Percentiles rank a stretch among this genome's conserved stretches.
Evolutionary conservation across 1,284 basidiomycete genomes (phyloP).

Genomic region (Sporisorium reilianum): DNA sequence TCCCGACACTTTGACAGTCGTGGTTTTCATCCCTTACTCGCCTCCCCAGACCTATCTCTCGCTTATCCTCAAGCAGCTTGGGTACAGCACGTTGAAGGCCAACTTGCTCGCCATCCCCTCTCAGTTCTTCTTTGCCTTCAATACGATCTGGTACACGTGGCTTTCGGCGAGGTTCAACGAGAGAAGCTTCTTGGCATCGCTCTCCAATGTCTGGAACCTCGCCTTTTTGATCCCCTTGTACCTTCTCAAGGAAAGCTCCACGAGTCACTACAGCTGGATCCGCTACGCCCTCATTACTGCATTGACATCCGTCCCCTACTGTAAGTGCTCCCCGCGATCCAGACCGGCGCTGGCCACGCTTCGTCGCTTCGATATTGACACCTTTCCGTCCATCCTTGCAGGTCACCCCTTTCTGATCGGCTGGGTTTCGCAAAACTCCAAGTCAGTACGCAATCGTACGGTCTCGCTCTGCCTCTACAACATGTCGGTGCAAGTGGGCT

Average conservation of each 20-base stretch:
- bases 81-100: slow-evolving; percentile 46
- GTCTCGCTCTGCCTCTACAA: slow-evolving; percentile 54
- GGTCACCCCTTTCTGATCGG: slow-evolving; percentile 45
- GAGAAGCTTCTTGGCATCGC: slow-evolving; percentile 20
- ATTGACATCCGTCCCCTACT: slow-evolving; percentile 45
- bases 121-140: slow-evolving; percentile 47
- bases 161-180: slow-evolving; percentile 35
- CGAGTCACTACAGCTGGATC: slow-evolving; percentile 31
- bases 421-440: slow-evolving; percentile 36
- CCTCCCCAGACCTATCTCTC: slow-evolving; percentile 36
- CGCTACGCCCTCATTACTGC: slow-evolving; percentile 45
- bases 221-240: slow-evolving; percentile 38
- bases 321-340: slow-evolving; percentile 6
- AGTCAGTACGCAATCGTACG: slow-evolving; percentile 50
- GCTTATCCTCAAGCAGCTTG: slow-evolving; percentile 48
- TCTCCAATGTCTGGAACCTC: slow-evolving; percentile 39
- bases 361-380: too few species aligned
- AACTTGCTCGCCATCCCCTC: slow-evolving; percentile 59
- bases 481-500: slow-evolving; percentile 55
- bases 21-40: slow-evolving; percentile 40
- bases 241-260: slow-evolving; percentile 20
- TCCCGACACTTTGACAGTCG: slow-evolving; percentile 11
- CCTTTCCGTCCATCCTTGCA: not conserved
- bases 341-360: not conserved
- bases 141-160: slow-evolving; percentile 37